A percentile compares a stretch with the other conserved stretches of the same genome.
These are phyloP conservation scores for Meira nashicola DNA, from an alignment of 1,284 basidiomycete genomes.

Conservation along the genomic window DNA sequence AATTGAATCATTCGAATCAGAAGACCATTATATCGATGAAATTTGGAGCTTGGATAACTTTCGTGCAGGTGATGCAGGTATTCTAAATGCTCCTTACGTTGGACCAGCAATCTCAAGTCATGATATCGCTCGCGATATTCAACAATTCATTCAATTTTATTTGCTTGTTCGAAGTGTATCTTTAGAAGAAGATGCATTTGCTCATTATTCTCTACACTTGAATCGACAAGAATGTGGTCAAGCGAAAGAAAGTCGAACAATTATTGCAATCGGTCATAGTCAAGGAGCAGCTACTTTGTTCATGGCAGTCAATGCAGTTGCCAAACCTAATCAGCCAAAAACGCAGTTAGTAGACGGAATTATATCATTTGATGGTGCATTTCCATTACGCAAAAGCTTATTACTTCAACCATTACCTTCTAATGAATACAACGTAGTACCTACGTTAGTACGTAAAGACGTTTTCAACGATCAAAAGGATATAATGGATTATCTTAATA, in stretches of 20 bases:
- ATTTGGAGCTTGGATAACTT: conserved; percentile 10
- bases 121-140: conserved; percentile 68
- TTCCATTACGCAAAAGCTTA: no score
- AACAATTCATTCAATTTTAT: conserved; percentile 65
- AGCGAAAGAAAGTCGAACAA: conserved; percentile 22
- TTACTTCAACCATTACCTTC: no score
- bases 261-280: conserved; percentile 74
- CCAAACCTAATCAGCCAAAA: no score
- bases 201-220: neutral
- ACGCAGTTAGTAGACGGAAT: no score
- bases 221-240: neutral
- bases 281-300: no score
- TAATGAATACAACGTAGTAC: no score
- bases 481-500: no score
- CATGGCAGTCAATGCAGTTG: no score
- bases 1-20: conserved; percentile 1
- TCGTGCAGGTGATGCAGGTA: conserved; percentile 6
- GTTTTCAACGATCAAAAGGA: no score
- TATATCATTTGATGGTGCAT: no score
- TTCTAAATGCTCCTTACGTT: neutral
- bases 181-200: neutral
- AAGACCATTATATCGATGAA: conserved; percentile 2
- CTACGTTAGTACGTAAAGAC: no score
- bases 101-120: conserved; percentile 61
- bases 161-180: conserved; percentile 54